Base-by-base conservation (phyloP, 805 yeast genomes). In the Wickerhamiella azymoides region DNA sequence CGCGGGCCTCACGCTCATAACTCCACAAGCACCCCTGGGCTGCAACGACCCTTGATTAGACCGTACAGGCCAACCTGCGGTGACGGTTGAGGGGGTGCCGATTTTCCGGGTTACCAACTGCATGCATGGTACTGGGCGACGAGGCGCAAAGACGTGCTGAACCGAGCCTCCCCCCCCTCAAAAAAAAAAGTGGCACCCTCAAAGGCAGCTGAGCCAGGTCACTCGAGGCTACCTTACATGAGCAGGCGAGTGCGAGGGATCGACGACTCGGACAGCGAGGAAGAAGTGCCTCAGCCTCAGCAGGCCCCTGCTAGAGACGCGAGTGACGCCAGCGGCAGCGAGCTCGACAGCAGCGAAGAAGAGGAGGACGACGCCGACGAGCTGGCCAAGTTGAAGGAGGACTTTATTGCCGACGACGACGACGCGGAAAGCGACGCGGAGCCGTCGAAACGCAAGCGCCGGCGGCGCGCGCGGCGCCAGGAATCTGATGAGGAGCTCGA, bases 321-420 rank as follows among this genome's bases (percentile, higher is more conserved):
- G 6, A 32, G 19, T n/a, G 19, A 30, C 13, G 43, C 19, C 6
- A 25, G 33, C 8, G 43, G 37, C 14, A 35, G 33, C 21, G 40
- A 42, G 11, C 40, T 35, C 42, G 52, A 51, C 11, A 47, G 47
- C n/a, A 47, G 43, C 17, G 73, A 69, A 40, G 93, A 83, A 46
- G 96, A 86, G 36, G 94, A 83, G 7, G 94, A 84, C 26, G 94
- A 86, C 57, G 96, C 82, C 57, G 96, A 88, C 53, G 96, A 88
- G 57, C 77, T 82, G 40, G 73, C 80, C 52, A 75, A 74, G 55
- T 80, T 88, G 36, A 76, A 89, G 40, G 94, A 86, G 50, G 96
- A 96, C 0, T 86, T 89, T 62, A 88, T 89, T 57, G 96, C 84
- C 9, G 96, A 86, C 56, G 95, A 84, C 55, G 94, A 82, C 48